phyloP scores from a whole-genome alignment of 129 eudicot genomes.

The carrot (Daucus carota) region DH1_v3.0 NC_030386.2:23738501-23739000 shows the following conservation, averaged over 20 bases:
- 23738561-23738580: neutral
- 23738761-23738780: neutral
- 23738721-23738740: too few relatives aligned
- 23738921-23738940: neutral
- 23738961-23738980: neutral
- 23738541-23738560: neutral
- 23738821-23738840: neutral
- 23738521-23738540: neutral
- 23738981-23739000: neutral
- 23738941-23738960: neutral
- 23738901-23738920: neutral
- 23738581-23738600: neutral
- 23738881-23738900: neutral
- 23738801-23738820: constrained; percentile 4
- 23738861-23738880: neutral
- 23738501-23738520: neutral
- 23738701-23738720: too few relatives aligned
- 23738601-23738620: neutral
- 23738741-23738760: too few relatives aligned
- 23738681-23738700: too few relatives aligned
- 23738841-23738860: neutral
- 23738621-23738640: too few relatives aligned
- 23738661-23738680: too few relatives aligned
- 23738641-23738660: too few relatives aligned
- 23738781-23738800: neutral